A percentile compares a stretch with the other conserved stretches of the same genome.
These are phyloP conservation scores for Reticulascus tulasneorum DNA, from an alignment of 2,329 filamentous ascomycete species.

Conservation along the genomic window DNA sequence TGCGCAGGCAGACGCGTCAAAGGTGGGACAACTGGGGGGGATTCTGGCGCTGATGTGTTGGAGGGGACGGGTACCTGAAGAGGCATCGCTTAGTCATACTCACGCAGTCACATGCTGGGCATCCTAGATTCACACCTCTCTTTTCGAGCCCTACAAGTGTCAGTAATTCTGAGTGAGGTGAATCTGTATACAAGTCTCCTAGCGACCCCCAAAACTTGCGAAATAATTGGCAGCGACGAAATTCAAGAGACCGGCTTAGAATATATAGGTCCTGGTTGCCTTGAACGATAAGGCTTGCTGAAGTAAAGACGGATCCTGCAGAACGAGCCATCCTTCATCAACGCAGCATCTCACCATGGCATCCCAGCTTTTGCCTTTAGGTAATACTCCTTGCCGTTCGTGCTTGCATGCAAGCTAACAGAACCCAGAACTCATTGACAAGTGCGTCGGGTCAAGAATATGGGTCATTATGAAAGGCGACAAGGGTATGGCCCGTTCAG, in stretches of 20 bases:
- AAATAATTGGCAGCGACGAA: not conserved
- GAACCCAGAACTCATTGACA: conserved; percentile 86
- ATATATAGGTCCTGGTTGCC: no score
- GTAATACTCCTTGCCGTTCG: conserved; percentile 34
- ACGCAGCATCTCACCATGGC: conserved; percentile 61
- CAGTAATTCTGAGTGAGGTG: no score
- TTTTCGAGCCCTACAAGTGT: not conserved
- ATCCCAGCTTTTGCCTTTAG: conserved; percentile 69
- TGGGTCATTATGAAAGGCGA: conserved; percentile 99
- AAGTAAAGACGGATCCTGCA: no score
- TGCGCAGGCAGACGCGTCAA: conserved; percentile 28
- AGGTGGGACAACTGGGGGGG: conserved; percentile 6
- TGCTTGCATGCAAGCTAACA: conserved; percentile 17
- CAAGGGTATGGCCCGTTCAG: conserved; percentile 62
- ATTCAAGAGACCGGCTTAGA: not conserved
- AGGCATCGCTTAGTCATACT: conserved; percentile 29
- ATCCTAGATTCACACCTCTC: conserved; percentile 9
- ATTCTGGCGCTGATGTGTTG: conserved; percentile 11
- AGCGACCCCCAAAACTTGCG: conserved; percentile 5
- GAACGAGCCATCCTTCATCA: no score
- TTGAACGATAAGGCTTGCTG: not conserved
- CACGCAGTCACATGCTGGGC: conserved; percentile 28
- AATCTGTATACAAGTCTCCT: no score
- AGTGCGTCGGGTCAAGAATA: conserved; percentile 95
- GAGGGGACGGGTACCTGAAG: conserved; percentile 6